phyloP scores from a whole-genome alignment of 352 stramenopile genomes.

The Globisporangium canariense region DNA sequence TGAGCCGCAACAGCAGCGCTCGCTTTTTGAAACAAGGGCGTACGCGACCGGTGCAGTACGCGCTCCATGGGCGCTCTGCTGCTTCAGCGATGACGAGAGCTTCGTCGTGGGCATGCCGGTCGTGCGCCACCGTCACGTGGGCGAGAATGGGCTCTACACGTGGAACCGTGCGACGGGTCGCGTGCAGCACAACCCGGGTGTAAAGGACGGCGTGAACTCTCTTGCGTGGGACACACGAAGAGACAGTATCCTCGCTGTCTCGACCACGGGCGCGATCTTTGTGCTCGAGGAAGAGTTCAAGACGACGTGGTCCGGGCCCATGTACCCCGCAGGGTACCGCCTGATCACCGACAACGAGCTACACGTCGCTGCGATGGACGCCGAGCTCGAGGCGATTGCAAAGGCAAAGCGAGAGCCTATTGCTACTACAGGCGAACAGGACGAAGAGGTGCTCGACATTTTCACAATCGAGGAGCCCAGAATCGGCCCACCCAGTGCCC shows the following conservation, averaged over 20 bases:
- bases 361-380: conserved; percentile 35
- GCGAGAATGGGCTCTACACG: conserved; percentile 77
- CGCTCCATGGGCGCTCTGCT: conserved; percentile 69
- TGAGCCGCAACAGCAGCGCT: conserved; percentile 5
- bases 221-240: conserved; percentile 54
- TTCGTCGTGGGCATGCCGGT: conserved; percentile 75
- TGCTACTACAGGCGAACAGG: not conserved
- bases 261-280: conserved; percentile 59
- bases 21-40: conserved; percentile 42
- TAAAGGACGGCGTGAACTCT: conserved; percentile 70
- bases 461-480: conserved; percentile 28
- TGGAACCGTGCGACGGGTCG: conserved; percentile 54
- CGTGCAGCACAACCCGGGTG: conserved; percentile 67
- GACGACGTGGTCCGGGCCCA: conserved; percentile 72
- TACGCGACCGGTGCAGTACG: conserved; percentile 68
- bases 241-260: conserved; percentile 61
- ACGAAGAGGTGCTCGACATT: conserved; percentile 36
- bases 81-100: conserved; percentile 57
- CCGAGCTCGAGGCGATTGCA: conserved; percentile 36
- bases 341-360: conserved; percentile 80
- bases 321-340: conserved; percentile 81
- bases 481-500: conserved; percentile 7
- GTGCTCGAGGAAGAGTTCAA: conserved; percentile 74
- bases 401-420: conserved; percentile 8
- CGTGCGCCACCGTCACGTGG: conserved; percentile 75